Base-by-base conservation (phyloP, 371 early-diverging fungal genomes). In the Mucor piriformis region DNA sequence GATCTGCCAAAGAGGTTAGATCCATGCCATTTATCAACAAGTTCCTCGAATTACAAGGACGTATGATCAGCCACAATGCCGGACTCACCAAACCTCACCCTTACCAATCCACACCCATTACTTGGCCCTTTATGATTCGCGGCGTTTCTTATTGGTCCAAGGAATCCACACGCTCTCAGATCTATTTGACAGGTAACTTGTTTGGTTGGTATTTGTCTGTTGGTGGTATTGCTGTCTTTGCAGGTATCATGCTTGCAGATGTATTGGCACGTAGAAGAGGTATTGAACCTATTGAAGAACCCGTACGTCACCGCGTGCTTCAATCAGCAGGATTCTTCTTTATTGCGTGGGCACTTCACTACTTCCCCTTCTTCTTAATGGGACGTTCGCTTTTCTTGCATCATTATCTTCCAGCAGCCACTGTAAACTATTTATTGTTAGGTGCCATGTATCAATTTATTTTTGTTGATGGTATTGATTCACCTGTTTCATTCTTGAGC, bases 181-280 rank as follows among this genome's bases (percentile, higher is more conserved):
- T 99, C 59, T 99, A 99, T 70, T 79, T 99, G 72, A 75, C 99
- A 35, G 98, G 98, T 12, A 99, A 99, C 79, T 92, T 99, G 0
- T 60, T 95, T 50, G 88, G 92, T 6, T 99, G 98, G 96, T 98
- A 95, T 88, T 44, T 90, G 8, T 75, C 79, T 59, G 54, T 85
- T 63, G 64, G 75, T 33, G 64, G 82, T 59, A 50, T 85, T 29
- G 76, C 91, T 52, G 84, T 88, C 32, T 81, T 83, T 56, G 83
- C 56, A 42, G 75, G 78, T 64, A 59, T 84, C 4, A 46, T 82
- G 57, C 69, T 84, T 6, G 83, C 80, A 1, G 92, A 92, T 71
- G 67, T 83, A 1, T 54, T 95, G 13, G 79, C 90, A 23, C 77
- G 85, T 50, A 83, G 90, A 50, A 71, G 93, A 40, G 92, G 90